Conservation (phyloP, 257 asterid genomes). For the Solanum paucissectum region DNA sequence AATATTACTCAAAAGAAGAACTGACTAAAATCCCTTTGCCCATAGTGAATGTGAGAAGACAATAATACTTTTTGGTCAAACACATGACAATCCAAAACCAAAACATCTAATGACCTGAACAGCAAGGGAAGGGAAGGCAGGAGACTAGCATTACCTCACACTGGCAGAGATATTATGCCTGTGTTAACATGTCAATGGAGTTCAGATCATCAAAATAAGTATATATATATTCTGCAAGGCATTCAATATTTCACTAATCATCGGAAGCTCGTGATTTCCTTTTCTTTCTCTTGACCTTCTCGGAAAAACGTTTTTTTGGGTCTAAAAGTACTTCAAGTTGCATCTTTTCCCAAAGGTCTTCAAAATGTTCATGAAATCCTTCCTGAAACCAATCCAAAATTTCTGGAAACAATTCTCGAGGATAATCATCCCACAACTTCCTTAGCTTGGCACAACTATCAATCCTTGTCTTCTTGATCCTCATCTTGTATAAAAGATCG, state of each 20-base stretch:
- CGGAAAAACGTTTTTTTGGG: constrained; percentile 21
- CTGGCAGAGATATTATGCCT: neutral
- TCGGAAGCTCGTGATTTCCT: constrained; percentile 1
- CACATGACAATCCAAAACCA: neutral
- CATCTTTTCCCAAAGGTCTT: constrained; percentile 48
- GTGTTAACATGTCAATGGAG: neutral
- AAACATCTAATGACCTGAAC: neutral
- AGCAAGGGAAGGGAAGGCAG: neutral
- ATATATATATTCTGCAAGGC: neutral
- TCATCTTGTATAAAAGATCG: constrained; percentile 44
- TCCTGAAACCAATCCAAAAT: constrained; percentile 66
- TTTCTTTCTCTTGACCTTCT: constrained; percentile 21
- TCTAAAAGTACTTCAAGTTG: constrained; percentile 24
- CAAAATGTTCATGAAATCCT: constrained; percentile 31
- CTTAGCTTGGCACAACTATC: constrained; percentile 44
- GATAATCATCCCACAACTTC: constrained; percentile 42
- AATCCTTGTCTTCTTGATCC: constrained; percentile 23
- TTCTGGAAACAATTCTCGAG: constrained; percentile 37
- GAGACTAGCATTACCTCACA: constrained; percentile 1
- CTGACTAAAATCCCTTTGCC: neutral
- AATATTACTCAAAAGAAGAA: neutral
- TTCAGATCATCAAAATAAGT: neutral
- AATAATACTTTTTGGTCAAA: neutral
- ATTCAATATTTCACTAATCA: neutral
- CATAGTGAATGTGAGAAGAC: neutral